phyloP scores from a whole-genome alignment of 495 filamentous ascomycete species.

The Podospora tetraspora region DNA sequence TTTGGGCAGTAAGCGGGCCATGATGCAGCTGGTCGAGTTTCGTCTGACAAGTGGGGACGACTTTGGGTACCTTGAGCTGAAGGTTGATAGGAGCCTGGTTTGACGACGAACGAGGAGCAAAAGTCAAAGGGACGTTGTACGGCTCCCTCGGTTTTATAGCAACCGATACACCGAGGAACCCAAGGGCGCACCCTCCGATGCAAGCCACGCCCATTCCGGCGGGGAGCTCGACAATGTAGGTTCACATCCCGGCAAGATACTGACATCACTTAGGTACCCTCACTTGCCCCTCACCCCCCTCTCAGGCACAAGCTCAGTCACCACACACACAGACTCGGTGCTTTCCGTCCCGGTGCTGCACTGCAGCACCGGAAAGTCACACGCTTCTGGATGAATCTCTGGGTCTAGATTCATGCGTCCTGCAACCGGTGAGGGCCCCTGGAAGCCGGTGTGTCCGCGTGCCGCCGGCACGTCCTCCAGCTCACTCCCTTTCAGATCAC shows the following conservation, averaged over 20 bases:
- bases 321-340: not conserved
- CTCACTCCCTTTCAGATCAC: not conserved
- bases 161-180: not conserved
- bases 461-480: not conserved
- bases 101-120: not conserved
- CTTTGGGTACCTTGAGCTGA: not conserved
- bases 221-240: not conserved
- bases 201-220: not conserved
- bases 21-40: not conserved
- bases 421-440: slow-evolving; percentile 17
- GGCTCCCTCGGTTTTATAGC: not conserved
- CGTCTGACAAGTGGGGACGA: not conserved
- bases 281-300: not conserved
- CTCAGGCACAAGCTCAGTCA: not conserved
- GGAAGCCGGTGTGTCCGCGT: slow-evolving; percentile 9
- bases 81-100: not conserved
- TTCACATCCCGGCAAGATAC: not conserved
- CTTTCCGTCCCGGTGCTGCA: not conserved
- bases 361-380: not conserved
- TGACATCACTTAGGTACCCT: not conserved
- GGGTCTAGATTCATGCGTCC: slow-evolving; percentile 9
- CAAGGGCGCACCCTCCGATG: not conserved
- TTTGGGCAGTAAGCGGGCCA: slow-evolving; percentile 1
- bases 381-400: not conserved
- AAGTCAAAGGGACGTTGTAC: not conserved